Base-by-base conservation (phyloP, 441 rosid species). In the Populus hybrid region DNA sequence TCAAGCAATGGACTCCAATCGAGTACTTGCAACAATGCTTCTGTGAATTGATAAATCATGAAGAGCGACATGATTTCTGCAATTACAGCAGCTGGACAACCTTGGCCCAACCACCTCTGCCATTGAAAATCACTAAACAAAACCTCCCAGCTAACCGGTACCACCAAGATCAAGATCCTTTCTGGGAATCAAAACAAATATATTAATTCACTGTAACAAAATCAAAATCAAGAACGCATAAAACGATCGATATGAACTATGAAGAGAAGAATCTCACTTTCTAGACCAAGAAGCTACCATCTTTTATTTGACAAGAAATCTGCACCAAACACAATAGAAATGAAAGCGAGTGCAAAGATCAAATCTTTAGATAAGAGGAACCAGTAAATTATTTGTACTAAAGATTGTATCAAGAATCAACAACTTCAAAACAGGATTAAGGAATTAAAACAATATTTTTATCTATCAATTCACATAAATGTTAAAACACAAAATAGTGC, bases 51-150 rank as follows among this genome's bases (percentile, higher is more conserved):
- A 24, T 24, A 26, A 26, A 26, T 26, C 91, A 28, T 91, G 95
- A 83, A 89, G 85, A 34, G 93, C 90, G 74, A 91, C 91, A 71
- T 82, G 81, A 86, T 88, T 89, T 57, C 93, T 84, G 85, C 95
- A 91, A 85, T 91, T 84, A 71, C 88, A 89, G 86, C 93, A 91
- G 79, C 91, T 82, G 79, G 89, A 91, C 88, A 91, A 72, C 82
- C 92, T 86, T 64, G 89, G 91, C 35, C 91, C 93, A 77, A 85
- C 79, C 72, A 86, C 23, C 69, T 85, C 90, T 26, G 81, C 88
- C 93, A 91, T 89, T 74, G 82, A 46, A 24, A 69, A 66, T 63
- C 68, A 36, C 24, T 63, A 66, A 59, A 53, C 30, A 82, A 23
- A 72, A 82, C 79, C 46, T 20, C 36, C 63, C 61, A 35, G 16